Base-by-base conservation (phyloP, 495 filamentous ascomycete genomes). In the Bacidia rubella region DNA sequence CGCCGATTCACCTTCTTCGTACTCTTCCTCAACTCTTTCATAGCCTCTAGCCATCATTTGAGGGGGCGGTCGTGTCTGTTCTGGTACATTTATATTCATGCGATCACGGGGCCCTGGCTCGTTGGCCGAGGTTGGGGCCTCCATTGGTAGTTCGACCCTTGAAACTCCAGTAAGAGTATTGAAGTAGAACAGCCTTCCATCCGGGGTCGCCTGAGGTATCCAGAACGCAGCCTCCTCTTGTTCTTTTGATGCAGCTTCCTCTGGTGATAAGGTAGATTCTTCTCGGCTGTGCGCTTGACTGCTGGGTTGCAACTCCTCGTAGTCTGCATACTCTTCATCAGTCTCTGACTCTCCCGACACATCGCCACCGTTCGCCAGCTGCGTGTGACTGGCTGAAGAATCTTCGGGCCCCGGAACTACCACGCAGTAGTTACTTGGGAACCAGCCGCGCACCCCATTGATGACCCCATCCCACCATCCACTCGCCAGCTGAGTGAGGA, bases 401-500 rank as follows among this genome's bases (percentile, higher is more conserved):
- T 93, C 86, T 46, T 85, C 80, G 40, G 78, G 74, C 60, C 81
- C 84, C 21, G 80, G 70, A 60, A 96, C 85, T 39, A 92, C 77
- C 50, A 82, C 77, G 68, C 92, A 97, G 69, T 98, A 98, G 65
- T 98, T 98, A 74, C 92, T 97, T 7, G 92, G 92, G 69, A 98
- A 98, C 92, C 92, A 98, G 51, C 92, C 92, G 57, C 92, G 81
- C 53, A 90, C 81, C 43, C 85, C 88, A 55, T 90, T 83, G 63
- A 97, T 90, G 38, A 97, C 86, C 10, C 92, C 92, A 69, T 98
- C 92, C 92, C 92, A 98, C 92, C 92, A 98, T 9, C 92, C 92
- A 56, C 89, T 97, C 61, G 96, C 93, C 40, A 98, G 74, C 66
- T 95, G 90, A 52, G 94, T 98, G 54, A 98, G 84, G 59, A 98